Conservation (phyloP, 2,329 filamentous ascomycete genomes). For the Ambrosiella xylebori region DNA sequence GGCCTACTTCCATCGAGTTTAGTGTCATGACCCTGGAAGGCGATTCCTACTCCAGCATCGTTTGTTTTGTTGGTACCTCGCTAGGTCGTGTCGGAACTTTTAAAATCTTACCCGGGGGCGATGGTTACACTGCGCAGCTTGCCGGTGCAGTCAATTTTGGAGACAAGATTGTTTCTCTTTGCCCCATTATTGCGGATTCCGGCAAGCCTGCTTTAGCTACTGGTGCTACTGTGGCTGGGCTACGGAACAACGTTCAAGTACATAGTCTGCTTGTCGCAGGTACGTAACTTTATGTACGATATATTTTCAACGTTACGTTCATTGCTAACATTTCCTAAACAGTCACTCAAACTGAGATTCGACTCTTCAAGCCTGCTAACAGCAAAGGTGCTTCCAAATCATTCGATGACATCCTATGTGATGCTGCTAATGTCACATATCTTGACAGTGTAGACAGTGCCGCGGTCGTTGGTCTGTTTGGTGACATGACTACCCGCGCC, state of each 20-base stretch:
- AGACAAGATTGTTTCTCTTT: constrained; percentile 56
- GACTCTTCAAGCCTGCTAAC: constrained; percentile 71
- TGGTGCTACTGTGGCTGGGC: constrained; percentile 53
- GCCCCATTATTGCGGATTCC: constrained; percentile 61
- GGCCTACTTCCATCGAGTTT: constrained; percentile 71
- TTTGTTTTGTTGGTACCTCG: constrained; percentile 80
- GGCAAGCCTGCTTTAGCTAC: constrained; percentile 63
- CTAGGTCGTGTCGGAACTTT: constrained; percentile 72
- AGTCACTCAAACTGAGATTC: constrained; percentile 55
- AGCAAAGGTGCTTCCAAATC: constrained; percentile 83
- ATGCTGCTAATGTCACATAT: constrained; percentile 60
- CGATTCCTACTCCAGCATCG: constrained; percentile 90
- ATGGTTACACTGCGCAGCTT: constrained; percentile 54
- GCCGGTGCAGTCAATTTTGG: constrained; percentile 52
- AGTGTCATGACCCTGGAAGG: constrained; percentile 83
- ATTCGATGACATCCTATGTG: constrained; percentile 70
- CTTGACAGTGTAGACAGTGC: constrained; percentile 52
- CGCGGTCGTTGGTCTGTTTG: constrained; percentile 70
- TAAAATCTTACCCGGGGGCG: constrained; percentile 64
- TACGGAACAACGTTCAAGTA: constrained; percentile 57
- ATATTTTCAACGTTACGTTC: background rate
- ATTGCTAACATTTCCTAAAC: constrained; percentile 4
- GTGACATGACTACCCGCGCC: constrained; percentile 60
- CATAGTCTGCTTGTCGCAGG: constrained; percentile 67
- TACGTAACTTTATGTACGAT: constrained; percentile 21